Evolutionary conservation across 768 basidiomycete genomes (phyloP).

Genomic region (Kockovaella imperatae): DNA sequence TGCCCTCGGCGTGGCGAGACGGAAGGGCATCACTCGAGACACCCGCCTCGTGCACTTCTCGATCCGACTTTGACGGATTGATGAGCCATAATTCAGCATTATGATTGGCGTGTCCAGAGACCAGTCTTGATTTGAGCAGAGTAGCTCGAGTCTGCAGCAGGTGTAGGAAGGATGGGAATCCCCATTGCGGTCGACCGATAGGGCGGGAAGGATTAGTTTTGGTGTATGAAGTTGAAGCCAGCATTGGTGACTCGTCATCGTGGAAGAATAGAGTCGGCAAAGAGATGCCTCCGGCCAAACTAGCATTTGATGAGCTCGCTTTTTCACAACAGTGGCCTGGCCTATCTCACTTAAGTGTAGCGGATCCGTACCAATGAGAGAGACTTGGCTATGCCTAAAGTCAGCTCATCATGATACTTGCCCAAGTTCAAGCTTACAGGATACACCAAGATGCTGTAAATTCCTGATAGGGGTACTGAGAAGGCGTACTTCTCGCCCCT

Average conservation of each 20-base stretch:
- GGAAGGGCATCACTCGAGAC: slow-evolving; percentile 13
- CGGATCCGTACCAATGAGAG: slow-evolving; percentile 32
- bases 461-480: slow-evolving; percentile 79
- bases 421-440: slow-evolving; percentile 57
- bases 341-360: slow-evolving; percentile 75
- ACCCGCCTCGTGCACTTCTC: slow-evolving; percentile 72
- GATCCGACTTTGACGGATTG: slow-evolving; percentile 85
- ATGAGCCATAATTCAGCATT: slow-evolving; percentile 80
- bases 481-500: slow-evolving; percentile 88
- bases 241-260: slow-evolving; percentile 76
- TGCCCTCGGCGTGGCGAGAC: neutral
- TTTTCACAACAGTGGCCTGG: slow-evolving; percentile 50
- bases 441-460: slow-evolving; percentile 81
- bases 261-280: slow-evolving; percentile 90
- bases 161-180: slow-evolving; percentile 75
- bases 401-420: slow-evolving; percentile 7
- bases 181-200: slow-evolving; percentile 52
- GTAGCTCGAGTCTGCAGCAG: slow-evolving; percentile 70
- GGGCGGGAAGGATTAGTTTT: slow-evolving; percentile 4
- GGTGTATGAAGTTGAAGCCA: slow-evolving; percentile 13
- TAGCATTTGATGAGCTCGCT: neutral
- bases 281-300: slow-evolving; percentile 47
- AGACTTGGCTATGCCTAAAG: slow-evolving; percentile 26
- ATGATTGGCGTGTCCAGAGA: slow-evolving; percentile 19
- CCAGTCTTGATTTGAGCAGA: slow-evolving; percentile 70